phyloP scores from a whole-genome alignment of 1,284 basidiomycete genomes.

The Kalmanozyma brasiliensis region DNA sequence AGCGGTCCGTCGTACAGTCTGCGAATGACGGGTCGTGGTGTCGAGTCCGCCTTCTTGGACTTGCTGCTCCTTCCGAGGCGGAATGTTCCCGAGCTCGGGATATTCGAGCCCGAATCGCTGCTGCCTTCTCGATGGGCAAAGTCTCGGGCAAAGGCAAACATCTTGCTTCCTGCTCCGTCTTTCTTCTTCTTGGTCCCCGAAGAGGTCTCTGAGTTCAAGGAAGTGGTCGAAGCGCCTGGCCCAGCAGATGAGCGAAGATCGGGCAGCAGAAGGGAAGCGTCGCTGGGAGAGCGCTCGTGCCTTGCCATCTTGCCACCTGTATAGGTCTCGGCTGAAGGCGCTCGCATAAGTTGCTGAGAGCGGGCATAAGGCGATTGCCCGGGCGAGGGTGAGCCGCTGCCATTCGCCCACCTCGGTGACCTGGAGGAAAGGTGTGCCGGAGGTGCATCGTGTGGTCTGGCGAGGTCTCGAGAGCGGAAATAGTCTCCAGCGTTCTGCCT shows the following conservation, averaged over 20 bases:
- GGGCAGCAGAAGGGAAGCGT: constrained; percentile 19
- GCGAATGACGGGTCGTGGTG: constrained; percentile 32
- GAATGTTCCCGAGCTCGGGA: constrained; percentile 27
- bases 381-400: constrained; percentile 24
- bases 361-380: constrained; percentile 16
- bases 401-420: constrained; percentile 11
- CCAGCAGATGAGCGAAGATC: constrained; percentile 11
- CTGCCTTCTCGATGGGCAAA: constrained; percentile 23
- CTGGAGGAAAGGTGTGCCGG: constrained; percentile 9
- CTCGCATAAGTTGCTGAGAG: constrained; percentile 23
- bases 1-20: constrained; percentile 35
- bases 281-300: constrained; percentile 33
- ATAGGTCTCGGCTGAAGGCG: constrained; percentile 24
- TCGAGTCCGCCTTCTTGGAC: constrained; percentile 20
- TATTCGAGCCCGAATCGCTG: constrained; percentile 4
- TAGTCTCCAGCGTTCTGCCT: constrained; percentile 18
- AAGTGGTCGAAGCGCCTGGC: constrained; percentile 23
- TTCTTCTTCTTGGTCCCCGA: constrained; percentile 35
- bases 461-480: constrained; percentile 15
- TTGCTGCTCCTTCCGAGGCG: constrained; percentile 31
- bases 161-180: constrained; percentile 31
- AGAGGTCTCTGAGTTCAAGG: constrained; percentile 32
- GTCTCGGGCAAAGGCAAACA: constrained; percentile 40
- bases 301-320: constrained; percentile 10
- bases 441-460: constrained; percentile 4